These are phyloP conservation scores for Amaranthus palmeri DNA, from an alignment of 148 eudicot genomes.

Conservation along the genomic window DNA sequence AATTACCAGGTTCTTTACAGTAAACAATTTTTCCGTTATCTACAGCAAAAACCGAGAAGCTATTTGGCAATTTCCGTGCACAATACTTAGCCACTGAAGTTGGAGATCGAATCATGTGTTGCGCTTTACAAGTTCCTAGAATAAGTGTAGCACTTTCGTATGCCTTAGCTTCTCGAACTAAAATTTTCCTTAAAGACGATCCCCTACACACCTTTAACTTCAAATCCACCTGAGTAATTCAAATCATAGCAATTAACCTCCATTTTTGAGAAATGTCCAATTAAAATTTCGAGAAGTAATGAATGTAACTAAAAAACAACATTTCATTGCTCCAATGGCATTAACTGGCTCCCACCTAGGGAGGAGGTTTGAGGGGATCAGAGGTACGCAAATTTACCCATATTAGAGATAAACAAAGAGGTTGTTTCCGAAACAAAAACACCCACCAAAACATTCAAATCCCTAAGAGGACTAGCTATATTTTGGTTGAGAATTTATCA, in stretches of 20 bases:
- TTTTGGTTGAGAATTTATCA: not conserved
- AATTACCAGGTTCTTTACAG: conserved; percentile 39
- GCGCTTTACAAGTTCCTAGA: conserved; percentile 48
- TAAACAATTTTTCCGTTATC: conserved; percentile 62
- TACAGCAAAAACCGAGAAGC: conserved; percentile 49
- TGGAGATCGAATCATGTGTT: conserved; percentile 47
- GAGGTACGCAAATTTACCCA: too few species aligned
- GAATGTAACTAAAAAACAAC: not conserved
- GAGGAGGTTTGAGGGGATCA: too few species aligned
- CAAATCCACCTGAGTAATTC: conserved; percentile 52
- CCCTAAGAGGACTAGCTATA: conserved; percentile 4
- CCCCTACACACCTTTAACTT: conserved; percentile 73
- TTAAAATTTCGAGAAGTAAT: not conserved
- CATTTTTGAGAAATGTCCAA: not conserved
- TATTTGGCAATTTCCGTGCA: conserved; percentile 46
- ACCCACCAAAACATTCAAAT: conserved; percentile 12
- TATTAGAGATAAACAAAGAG: too few species aligned
- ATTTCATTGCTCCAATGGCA: not conserved
- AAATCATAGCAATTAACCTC: not conserved
- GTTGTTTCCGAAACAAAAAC: not conserved
- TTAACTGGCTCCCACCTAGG: too few species aligned
- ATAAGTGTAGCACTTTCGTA: conserved; percentile 41
- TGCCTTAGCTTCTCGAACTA: conserved; percentile 49
- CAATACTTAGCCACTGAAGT: conserved; percentile 72
- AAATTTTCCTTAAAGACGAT: conserved; percentile 48